Evolutionary conservation across 2,329 filamentous ascomycete genomes (phyloP).

Genomic region (Cryphonectria japonica): DNA sequence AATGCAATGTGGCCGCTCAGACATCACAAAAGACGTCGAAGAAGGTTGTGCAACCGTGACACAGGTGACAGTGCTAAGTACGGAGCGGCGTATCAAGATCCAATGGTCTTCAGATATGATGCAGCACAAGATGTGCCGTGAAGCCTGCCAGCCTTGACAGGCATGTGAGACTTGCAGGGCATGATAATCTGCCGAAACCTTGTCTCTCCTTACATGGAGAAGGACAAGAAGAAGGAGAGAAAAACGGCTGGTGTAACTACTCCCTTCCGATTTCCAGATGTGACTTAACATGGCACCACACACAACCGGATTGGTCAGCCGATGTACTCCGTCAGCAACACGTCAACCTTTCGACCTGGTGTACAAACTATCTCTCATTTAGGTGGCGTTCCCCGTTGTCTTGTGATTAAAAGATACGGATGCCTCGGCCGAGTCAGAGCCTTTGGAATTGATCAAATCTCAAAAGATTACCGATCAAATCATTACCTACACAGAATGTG

Average conservation of each 20-base stretch:
- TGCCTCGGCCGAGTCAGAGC: neutral
- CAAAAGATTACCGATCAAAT: neutral
- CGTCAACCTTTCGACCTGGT: neutral
- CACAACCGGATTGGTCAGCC: neutral
- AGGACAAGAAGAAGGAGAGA: too few relatives aligned
- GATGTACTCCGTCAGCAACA: neutral
- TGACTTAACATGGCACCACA: neutral
- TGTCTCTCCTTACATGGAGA: slow-evolving; percentile 1
- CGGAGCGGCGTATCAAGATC: neutral
- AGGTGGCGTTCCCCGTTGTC: neutral
- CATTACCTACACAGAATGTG: neutral
- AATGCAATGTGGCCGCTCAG: neutral
- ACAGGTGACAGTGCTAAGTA: neutral
- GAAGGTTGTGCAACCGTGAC: neutral
- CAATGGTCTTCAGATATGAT: slow-evolving; percentile 2
- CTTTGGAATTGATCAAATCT: neutral
- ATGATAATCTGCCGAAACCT: neutral
- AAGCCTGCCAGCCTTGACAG: neutral
- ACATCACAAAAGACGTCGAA: neutral
- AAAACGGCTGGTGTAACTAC: neutral
- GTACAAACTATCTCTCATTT: neutral
- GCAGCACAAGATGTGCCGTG: neutral
- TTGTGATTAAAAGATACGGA: neutral
- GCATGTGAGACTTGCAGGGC: neutral
- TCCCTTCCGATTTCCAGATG: neutral